Evolutionary conservation across 23 red algal species (phyloP).

Genomic region (Gracilariopsis chorda): DNA sequence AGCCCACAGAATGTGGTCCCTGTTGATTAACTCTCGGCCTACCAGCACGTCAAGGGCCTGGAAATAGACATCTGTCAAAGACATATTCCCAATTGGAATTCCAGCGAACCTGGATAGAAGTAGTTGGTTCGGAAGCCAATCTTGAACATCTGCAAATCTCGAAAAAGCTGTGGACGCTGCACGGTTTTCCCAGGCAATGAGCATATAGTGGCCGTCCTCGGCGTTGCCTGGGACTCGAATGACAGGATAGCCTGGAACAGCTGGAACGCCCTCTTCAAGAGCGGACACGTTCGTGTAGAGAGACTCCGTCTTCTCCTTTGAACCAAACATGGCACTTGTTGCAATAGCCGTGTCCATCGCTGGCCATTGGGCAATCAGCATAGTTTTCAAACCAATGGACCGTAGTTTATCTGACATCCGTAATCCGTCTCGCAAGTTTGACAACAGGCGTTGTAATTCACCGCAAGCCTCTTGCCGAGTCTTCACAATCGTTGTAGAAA

Average conservation of each 20-base stretch:
- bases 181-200: slow-evolving; percentile 69
- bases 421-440: slow-evolving; percentile 29
- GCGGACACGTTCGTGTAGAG: neutral
- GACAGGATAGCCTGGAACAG: slow-evolving; percentile 40
- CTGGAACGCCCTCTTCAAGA: slow-evolving; percentile 50
- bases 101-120: slow-evolving; percentile 52
- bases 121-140: slow-evolving; percentile 42
- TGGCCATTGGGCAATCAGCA: slow-evolving; percentile 59
- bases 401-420: slow-evolving; percentile 9
- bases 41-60: slow-evolving; percentile 63
- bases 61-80: slow-evolving; percentile 52
- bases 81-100: slow-evolving; percentile 83
- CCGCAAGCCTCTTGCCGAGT: slow-evolving; percentile 49
- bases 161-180: slow-evolving; percentile 32
- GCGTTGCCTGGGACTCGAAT: slow-evolving; percentile 42
- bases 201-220: slow-evolving; percentile 63
- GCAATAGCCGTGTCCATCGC: slow-evolving; percentile 30
- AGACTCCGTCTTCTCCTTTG: neutral
- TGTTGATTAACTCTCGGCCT: slow-evolving; percentile 58
- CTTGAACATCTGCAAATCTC: slow-evolving; percentile 34
- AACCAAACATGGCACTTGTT: slow-evolving; percentile 11
- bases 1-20: slow-evolving; percentile 71
- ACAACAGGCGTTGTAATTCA: slow-evolving; percentile 14
- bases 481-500: neutral
- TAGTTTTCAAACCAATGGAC: slow-evolving; percentile 22